phyloP scores from a whole-genome alignment of 768 basidiomycete species.

The Suillus plorans region DNA sequence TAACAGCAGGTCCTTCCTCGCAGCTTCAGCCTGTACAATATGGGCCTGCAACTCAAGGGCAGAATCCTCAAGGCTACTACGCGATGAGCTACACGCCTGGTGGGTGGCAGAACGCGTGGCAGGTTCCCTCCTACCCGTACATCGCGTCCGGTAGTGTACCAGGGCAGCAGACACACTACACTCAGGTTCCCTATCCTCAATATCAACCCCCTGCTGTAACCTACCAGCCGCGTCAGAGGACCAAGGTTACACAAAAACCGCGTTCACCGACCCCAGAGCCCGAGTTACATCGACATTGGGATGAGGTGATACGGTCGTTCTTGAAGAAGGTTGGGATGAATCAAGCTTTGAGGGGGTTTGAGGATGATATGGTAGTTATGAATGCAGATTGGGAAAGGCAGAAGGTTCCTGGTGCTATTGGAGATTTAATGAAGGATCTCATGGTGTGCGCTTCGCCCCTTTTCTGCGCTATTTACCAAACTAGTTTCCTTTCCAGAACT shows the following conservation, averaged over 20 bases:
- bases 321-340: slow-evolving; percentile 52
- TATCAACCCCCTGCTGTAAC: slow-evolving; percentile 23
- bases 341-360: slow-evolving; percentile 62
- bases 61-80: slow-evolving; percentile 32
- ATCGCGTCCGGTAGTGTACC: slow-evolving; percentile 26
- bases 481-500: slow-evolving; percentile 17
- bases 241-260: slow-evolving; percentile 24
- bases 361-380: slow-evolving; percentile 71
- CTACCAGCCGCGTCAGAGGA: slow-evolving; percentile 33
- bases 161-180: slow-evolving; percentile 33
- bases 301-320: slow-evolving; percentile 54
- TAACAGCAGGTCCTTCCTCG: slow-evolving; percentile 19
- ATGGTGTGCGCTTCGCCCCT: slow-evolving; percentile 38
- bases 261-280: slow-evolving; percentile 41
- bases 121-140: slow-evolving; percentile 33
- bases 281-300: slow-evolving; percentile 58
- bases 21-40: slow-evolving; percentile 19
- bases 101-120: slow-evolving; percentile 34
- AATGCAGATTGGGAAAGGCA: slow-evolving; percentile 63
- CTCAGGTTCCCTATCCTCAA: slow-evolving; percentile 34
- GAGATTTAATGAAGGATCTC: slow-evolving; percentile 49
- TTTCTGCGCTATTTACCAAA: not conserved
- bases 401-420: slow-evolving; percentile 55
- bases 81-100: slow-evolving; percentile 33
- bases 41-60: slow-evolving; percentile 12